Evolutionary conservation across 1,284 basidiomycete species (phyloP), one percentile per base, ranked within the genome.

Genomic region (Heterobasidion irregulare): DNA sequence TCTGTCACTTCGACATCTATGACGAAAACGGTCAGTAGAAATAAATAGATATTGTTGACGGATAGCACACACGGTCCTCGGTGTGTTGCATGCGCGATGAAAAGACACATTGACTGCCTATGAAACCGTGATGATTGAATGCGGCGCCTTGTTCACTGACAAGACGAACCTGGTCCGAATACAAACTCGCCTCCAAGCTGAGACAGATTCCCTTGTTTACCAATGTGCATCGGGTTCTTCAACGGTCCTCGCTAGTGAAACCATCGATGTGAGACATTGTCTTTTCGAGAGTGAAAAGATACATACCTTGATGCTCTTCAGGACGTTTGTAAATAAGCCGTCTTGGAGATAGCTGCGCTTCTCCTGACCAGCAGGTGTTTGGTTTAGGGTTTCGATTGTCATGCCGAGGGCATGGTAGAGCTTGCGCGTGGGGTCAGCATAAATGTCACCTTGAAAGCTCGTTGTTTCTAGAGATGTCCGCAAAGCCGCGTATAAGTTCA

Each of bases 111-210:
- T 61, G 61, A 43, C 63, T 53, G 26, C 65, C 70, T 68, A 33
- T 8, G 9, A 48, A 38, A 35, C 35, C 33, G 12, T 33, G n/a
- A 47, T 45, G n/a, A 47, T 48, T 35, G 6, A 32, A 35, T 47
- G n/a, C 38, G 34, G 10, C n/a, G 26, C 6, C 9, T 15, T 9
- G 38, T 16, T 15, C 6, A 6, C 19, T 6, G 10, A 2, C 6
- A 18, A 26, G 18, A 53, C 45, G 53, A 64, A 78, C 79, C 79
- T 35, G 79, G 78, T 26, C 79, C 80, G 51, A 85, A 72, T 26
- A 85, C 66, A 57, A 84, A 84, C 43, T 85, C 83, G 2, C 82
- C 83, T 1, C 83, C 83, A 0, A 81, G 66, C 63, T 86, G 83
- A 0, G 76, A 72, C 15, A 79, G 64, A 48, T 80, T 78, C 0